Evolutionary conservation across 179 eudicot genomes (phyloP).

Genomic region (Camellia oleifera): DNA sequence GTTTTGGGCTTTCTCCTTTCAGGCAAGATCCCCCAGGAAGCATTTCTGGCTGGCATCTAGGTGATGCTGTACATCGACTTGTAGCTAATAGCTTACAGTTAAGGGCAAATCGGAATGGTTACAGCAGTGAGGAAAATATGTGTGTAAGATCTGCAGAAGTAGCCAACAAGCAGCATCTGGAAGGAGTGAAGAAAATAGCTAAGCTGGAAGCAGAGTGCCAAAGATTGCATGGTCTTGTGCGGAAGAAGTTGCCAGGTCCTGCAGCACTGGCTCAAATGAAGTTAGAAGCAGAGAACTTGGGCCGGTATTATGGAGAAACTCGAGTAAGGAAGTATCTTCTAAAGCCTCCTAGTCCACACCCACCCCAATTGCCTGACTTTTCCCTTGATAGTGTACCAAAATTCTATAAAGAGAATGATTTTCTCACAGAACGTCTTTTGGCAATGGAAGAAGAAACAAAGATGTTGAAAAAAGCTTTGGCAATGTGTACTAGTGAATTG

Average conservation of each 20-base stretch:
- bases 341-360: conserved; percentile 66
- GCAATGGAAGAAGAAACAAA: conserved; percentile 94
- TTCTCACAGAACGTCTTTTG: conserved; percentile 70
- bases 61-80: too few species aligned
- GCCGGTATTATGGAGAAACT: conserved; percentile 67
- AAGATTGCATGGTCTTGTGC: conserved; percentile 80
- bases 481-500: conserved; percentile 76
- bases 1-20: too few species aligned
- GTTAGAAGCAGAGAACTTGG: conserved; percentile 83
- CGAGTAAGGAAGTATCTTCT: conserved; percentile 59
- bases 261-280: conserved; percentile 99
- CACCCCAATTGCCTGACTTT: conserved; percentile 56
- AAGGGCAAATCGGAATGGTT: too few species aligned
- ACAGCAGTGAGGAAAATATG: conserved; percentile 85
- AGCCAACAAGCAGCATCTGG: conserved; percentile 86
- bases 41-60: too few species aligned
- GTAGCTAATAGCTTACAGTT: too few species aligned
- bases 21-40: too few species aligned
- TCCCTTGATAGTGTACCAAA: conserved; percentile 59
- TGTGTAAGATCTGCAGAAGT: conserved; percentile 78
- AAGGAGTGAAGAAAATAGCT: conserved; percentile 79
- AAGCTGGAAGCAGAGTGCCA: conserved; percentile 88
- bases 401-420: conserved; percentile 71
- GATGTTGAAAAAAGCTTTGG: conserved; percentile 89
- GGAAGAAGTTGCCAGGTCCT: conserved; percentile 95